phyloP scores from a whole-genome alignment of 1,139 yeast species.

The Kodamaea plutei region DNA sequence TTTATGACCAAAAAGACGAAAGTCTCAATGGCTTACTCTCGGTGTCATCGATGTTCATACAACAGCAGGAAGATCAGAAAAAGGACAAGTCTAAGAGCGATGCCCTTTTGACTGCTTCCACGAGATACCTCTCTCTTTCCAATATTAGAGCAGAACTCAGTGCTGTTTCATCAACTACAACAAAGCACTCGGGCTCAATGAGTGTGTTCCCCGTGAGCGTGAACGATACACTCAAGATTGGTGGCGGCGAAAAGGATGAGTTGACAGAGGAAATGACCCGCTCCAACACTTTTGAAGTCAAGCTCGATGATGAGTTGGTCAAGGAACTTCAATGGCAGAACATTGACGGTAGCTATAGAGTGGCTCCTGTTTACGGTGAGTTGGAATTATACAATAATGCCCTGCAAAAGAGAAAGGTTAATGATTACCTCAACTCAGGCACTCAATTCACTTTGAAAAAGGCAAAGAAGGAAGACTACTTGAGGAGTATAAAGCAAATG shows the following conservation, averaged over 20 bases:
- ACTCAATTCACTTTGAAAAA: conserved; percentile 38
- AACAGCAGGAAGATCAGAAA: conserved; percentile 29
- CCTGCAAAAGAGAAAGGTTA: conserved; percentile 16
- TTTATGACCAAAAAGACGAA: conserved; percentile 13
- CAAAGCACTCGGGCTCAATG: conserved; percentile 19
- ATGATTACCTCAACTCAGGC: conserved; percentile 31
- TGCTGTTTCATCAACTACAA: conserved; percentile 6
- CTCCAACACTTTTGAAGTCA: conserved; percentile 63
- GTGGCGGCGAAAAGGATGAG: conserved; percentile 36
- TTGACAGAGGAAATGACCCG: conserved; percentile 21
- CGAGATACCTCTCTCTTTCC: conserved; percentile 32
- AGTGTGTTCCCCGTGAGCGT: conserved; percentile 29
- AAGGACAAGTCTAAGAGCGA: conserved; percentile 21
- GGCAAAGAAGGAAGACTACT: conserved; percentile 17
- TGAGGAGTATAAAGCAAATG: conserved; percentile 8
- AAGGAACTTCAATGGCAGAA: conserved; percentile 75
- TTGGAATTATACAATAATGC: conserved; percentile 40
- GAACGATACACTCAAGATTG: conserved; percentile 48
- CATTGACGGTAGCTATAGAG: conserved; percentile 72
- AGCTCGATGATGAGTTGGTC: conserved; percentile 66
- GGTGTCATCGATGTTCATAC: conserved; percentile 28
- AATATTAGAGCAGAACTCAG: conserved; percentile 32
- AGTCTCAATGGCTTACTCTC: conserved; percentile 26
- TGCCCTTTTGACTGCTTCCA: conserved; percentile 16
- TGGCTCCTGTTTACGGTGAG: conserved; percentile 80